Conservation (phyloP, 2,329 filamentous ascomycete species). For the Diaporthe ilicicola region DNA sequence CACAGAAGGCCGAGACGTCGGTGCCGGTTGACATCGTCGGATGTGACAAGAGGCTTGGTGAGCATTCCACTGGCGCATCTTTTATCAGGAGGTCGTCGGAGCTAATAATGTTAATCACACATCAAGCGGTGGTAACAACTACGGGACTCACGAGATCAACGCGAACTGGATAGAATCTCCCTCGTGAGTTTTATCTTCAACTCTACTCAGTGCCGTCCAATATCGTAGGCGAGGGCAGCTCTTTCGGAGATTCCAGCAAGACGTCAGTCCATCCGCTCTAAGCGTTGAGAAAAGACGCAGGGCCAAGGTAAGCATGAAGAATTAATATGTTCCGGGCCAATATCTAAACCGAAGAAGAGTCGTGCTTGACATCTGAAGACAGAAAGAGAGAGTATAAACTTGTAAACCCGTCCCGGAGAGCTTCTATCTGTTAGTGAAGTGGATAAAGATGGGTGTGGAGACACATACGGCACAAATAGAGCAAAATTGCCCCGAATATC, state of each 20-base stretch:
- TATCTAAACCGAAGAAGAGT: background rate
- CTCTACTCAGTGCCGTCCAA: background rate
- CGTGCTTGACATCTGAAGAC: background rate
- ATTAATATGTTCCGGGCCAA: background rate
- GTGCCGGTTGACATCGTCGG: background rate
- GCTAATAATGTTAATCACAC: background rate
- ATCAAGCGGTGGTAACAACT: too few species aligned
- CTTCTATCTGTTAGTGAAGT: background rate
- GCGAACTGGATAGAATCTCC: background rate
- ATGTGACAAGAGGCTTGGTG: background rate
- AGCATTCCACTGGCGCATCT: background rate
- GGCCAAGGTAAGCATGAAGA: too few species aligned
- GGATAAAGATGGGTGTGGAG: too few species aligned
- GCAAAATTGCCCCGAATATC: background rate
- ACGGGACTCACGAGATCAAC: too few species aligned
- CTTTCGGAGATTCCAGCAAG: rapidly evolving
- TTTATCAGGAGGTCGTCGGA: background rate
- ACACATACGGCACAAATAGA: background rate
- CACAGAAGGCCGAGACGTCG: background rate
- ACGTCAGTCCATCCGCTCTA: too few species aligned
- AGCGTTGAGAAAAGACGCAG: background rate
- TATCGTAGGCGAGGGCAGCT: background rate
- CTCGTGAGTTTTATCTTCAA: background rate
- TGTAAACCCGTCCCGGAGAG: background rate
- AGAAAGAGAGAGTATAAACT: background rate